These are phyloP conservation scores for Epipyxis sp. DNA, from an alignment of 108 stramenopile genomes.

Conservation along the genomic window DNA sequence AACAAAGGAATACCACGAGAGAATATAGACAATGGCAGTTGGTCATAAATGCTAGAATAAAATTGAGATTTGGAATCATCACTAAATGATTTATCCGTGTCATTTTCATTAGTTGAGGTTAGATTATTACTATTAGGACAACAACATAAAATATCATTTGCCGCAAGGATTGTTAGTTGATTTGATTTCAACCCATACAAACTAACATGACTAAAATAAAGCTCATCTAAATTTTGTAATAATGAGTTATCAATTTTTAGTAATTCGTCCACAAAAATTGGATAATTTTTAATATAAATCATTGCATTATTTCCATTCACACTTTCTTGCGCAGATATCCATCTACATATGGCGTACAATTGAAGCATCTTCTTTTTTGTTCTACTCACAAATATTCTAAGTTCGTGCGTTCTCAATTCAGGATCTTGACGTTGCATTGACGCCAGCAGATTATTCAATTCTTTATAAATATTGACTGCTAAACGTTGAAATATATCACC, in stretches of 20 bases:
- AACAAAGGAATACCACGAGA: neutral
- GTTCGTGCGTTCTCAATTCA: neutral
- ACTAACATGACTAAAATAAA: conserved; percentile 5
- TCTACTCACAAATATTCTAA: neutral
- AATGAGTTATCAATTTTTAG: neutral
- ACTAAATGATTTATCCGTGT: too few relatives aligned
- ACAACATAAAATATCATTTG: neutral
- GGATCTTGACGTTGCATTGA: neutral
- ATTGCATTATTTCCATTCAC: neutral
- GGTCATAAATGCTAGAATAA: neutral
- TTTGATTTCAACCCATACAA: neutral
- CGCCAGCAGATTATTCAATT: neutral
- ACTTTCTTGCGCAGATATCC: too few relatives aligned
- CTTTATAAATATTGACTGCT: neutral
- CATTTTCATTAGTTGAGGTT: too few relatives aligned
- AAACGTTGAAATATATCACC: conserved; percentile 7
- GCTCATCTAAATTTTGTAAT: neutral
- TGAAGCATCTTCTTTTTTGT: neutral
- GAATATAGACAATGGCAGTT: too few relatives aligned
- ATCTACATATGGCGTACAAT: neutral
- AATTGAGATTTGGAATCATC: neutral
- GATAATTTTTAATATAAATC: neutral
- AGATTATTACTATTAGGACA: too few relatives aligned
- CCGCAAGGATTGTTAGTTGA: neutral
- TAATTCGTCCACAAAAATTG: neutral